Percentiles rank a stretch among this genome's conserved stretches.
Conservation (phyloP, 768 basidiomycete genomes). For the Tricholomella constricta region DNA sequence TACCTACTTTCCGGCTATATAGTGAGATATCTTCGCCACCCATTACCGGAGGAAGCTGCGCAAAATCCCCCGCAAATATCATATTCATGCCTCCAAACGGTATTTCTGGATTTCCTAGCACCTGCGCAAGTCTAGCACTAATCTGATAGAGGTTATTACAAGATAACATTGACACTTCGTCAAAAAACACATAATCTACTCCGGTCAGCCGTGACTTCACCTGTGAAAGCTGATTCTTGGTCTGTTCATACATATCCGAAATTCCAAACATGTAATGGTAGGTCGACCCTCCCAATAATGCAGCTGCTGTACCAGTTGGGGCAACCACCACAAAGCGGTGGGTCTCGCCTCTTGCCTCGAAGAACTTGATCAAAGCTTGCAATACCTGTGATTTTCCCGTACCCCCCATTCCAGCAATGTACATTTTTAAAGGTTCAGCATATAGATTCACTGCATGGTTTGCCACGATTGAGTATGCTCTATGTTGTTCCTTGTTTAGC, state of each 20-base stretch:
- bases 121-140: constrained; percentile 21
- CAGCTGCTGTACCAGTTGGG: constrained; percentile 36
- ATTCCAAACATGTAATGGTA: constrained; percentile 38
- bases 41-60: too few relatives aligned
- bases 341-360: background rate
- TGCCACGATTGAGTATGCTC: constrained; percentile 18
- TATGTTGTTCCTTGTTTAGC: constrained; percentile 10
- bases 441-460: constrained; percentile 14
- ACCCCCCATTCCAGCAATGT: constrained; percentile 34
- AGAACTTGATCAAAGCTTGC: constrained; percentile 11
- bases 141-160: constrained; percentile 32
- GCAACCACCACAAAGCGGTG: constrained; percentile 8
- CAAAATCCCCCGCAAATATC: background rate
- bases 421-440: constrained; percentile 26
- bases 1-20: background rate
- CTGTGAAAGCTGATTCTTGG: constrained; percentile 12
- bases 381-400: constrained; percentile 34
- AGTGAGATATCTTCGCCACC: background rate
- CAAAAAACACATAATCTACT: constrained; percentile 42
- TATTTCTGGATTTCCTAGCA: background rate
- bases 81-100: background rate
- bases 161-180: constrained; percentile 45
- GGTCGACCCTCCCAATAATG: constrained; percentile 34
- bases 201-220: constrained; percentile 21
- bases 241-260: constrained; percentile 16